Evolutionary conservation across 768 basidiomycete genomes (phyloP).

Genomic region (Lentinula boryana): DNA sequence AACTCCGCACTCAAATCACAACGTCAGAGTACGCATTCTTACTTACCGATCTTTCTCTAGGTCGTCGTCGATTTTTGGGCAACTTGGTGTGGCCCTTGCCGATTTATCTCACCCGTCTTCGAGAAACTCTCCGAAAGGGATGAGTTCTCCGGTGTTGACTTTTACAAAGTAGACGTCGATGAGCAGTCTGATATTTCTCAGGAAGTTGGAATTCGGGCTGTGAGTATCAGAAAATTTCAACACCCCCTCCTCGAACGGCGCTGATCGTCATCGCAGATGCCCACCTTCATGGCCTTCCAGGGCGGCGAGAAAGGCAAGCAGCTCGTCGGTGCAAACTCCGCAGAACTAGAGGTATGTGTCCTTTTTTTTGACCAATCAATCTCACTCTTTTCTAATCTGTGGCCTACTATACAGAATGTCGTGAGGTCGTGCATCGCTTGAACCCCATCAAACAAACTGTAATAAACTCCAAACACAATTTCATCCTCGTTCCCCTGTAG

Average conservation of each 20-base stretch:
- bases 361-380: background rate
- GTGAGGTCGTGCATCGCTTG: too few species aligned
- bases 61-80: conserved; percentile 72
- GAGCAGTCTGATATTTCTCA: conserved; percentile 42
- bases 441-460: too few species aligned
- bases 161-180: conserved; percentile 77
- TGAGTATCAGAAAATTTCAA: conserved; percentile 24
- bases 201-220: conserved; percentile 58
- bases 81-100: conserved; percentile 73
- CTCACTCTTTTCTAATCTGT: background rate
- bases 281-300: conserved; percentile 34
- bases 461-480: too few species aligned
- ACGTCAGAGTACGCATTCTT: too few species aligned
- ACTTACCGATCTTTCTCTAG: conserved; percentile 9
- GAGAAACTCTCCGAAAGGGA: conserved; percentile 41
- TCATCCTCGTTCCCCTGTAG: too few species aligned
- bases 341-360: conserved; percentile 29
- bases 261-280: conserved; percentile 26
- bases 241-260: background rate
- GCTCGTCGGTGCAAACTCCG: conserved; percentile 44
- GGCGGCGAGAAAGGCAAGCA: conserved; percentile 27
- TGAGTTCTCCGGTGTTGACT: conserved; percentile 33
- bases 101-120: conserved; percentile 57
- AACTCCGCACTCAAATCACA: background rate
- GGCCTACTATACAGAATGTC: too few species aligned